phyloP scores from a whole-genome alignment of 2,329 filamentous ascomycete species.

The Exutisphaerella laricina region DNA sequence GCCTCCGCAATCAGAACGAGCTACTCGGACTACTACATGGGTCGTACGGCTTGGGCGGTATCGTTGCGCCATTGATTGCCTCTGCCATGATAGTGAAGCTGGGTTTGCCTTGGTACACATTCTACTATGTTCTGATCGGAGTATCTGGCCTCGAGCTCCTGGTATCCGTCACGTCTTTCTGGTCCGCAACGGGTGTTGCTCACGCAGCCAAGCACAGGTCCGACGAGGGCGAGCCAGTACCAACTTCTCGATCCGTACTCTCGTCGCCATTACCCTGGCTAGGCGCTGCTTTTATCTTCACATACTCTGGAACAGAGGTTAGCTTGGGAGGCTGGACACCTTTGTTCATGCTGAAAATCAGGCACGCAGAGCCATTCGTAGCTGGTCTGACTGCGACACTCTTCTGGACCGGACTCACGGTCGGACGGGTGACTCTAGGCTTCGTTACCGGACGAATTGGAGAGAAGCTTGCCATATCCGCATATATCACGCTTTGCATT shows the following conservation, averaged over 20 bases:
- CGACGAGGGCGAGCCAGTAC: neutral
- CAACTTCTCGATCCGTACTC: neutral
- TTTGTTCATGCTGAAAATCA: slow-evolving; percentile 14
- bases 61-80: slow-evolving; percentile 60
- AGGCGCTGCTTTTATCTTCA: slow-evolving; percentile 11
- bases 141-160: slow-evolving; percentile 4
- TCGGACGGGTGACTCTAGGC: slow-evolving; percentile 15
- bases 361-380: slow-evolving; percentile 10
- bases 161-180: slow-evolving; percentile 5
- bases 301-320: slow-evolving; percentile 13
- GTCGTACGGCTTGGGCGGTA: slow-evolving; percentile 64
- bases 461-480: slow-evolving; percentile 16
- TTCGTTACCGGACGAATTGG: slow-evolving; percentile 18
- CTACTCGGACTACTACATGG: slow-evolving; percentile 64
- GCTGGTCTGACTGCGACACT: slow-evolving; percentile 16
- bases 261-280: slow-evolving; percentile 4
- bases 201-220: neutral
- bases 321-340: slow-evolving; percentile 13
- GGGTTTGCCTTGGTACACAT: slow-evolving; percentile 58
- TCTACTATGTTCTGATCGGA: slow-evolving; percentile 55
- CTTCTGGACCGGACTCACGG: slow-evolving; percentile 20
- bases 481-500: slow-evolving; percentile 13
- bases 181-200: slow-evolving; percentile 4
- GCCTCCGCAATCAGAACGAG: slow-evolving; percentile 67
- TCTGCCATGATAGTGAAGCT: slow-evolving; percentile 62